Evolutionary conservation across 2,329 filamentous ascomycete species (phyloP), one percentile per base, ranked within the genome.

Genomic region (Penicillium sp.): DNA sequence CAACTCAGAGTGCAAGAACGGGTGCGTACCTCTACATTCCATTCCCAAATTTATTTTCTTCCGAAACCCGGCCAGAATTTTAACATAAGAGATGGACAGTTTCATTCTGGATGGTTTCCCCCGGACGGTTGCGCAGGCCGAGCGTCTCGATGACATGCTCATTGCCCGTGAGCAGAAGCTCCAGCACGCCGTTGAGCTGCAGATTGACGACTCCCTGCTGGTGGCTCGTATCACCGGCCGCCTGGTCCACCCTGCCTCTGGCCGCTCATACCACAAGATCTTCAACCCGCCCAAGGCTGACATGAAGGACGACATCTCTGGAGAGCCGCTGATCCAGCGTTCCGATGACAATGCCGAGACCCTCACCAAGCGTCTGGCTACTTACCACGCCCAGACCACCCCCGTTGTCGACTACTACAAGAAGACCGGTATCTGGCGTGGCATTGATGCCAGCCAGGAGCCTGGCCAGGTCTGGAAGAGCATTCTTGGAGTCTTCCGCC

Each of bases 101-200:
- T 99, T 99, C 84, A 99, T 99, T 74, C 90, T 99, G 70, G 94
- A 99, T 76, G 94, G 94, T 67, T 99, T 99, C 85, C 94, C 94
- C 57, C 91, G 94, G 72, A 99, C 94, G 58, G 93, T 99, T 52
- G 87, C 91, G 58, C 94, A 99, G 80, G 94, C 94, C 61, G 88
- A 97, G 82, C 88, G 93, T 72, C 89, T 99, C 72, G 94, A 99
- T 78, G 83, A 85, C 69, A 99, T 99, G 94, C 89, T 99, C 64
- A 73, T 79, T 52, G 83, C 82, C 64, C 88, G 90, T 76, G 82
- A 88, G 68, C 89, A 95, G 81, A 89, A 87, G 70, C 88, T 99
- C 66, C 91, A 96, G 80, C 93, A 97, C 80, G 94, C 93, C 62
- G 83, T 99, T 59, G 93, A 99, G 83, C 89, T 99, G 67, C 87